These are phyloP conservation scores for Papiliotrema laurentii DNA, from an alignment of 1,284 basidiomycete genomes.

Conservation along the genomic window DNA sequence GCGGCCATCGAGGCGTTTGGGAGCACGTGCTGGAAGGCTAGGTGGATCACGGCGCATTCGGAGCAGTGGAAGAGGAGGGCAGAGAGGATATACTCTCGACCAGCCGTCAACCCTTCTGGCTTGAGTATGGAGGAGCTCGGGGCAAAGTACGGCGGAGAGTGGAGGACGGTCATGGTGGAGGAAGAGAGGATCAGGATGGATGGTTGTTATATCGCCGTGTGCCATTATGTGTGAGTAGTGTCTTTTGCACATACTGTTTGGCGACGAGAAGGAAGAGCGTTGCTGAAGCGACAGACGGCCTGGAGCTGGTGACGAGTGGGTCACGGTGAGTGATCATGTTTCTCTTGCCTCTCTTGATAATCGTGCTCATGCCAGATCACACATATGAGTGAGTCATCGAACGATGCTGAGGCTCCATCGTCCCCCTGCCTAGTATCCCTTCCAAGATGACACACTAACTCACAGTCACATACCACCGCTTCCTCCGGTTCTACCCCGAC, in stretches of 20 bases:
- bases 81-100: slow-evolving; percentile 62
- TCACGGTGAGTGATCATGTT: slow-evolving; percentile 58
- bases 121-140: slow-evolving; percentile 47
- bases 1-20: slow-evolving; percentile 72
- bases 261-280: not conserved
- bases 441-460: not conserved
- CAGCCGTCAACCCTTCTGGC: slow-evolving; percentile 47
- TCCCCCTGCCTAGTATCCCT: not conserved
- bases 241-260: not conserved
- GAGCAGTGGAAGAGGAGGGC: slow-evolving; percentile 60
- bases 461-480: slow-evolving; percentile 49
- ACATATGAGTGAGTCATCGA: slow-evolving; percentile 42
- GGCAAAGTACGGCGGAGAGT: slow-evolving; percentile 58
- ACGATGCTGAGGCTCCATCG: too few species aligned
- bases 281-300: slow-evolving; percentile 55
- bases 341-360: not conserved
- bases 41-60: slow-evolving; percentile 62
- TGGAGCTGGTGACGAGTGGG: slow-evolving; percentile 75
- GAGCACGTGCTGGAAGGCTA: slow-evolving; percentile 63
- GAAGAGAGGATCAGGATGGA: slow-evolving; percentile 77
- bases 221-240: slow-evolving; percentile 58
- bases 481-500: slow-evolving; percentile 80
- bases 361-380: slow-evolving; percentile 25
- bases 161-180: slow-evolving; percentile 70
- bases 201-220: slow-evolving; percentile 83